These are phyloP conservation scores for Begonia loranthoides DNA, from an alignment of 306 rosid genomes.

Conservation along the genomic window DNA sequence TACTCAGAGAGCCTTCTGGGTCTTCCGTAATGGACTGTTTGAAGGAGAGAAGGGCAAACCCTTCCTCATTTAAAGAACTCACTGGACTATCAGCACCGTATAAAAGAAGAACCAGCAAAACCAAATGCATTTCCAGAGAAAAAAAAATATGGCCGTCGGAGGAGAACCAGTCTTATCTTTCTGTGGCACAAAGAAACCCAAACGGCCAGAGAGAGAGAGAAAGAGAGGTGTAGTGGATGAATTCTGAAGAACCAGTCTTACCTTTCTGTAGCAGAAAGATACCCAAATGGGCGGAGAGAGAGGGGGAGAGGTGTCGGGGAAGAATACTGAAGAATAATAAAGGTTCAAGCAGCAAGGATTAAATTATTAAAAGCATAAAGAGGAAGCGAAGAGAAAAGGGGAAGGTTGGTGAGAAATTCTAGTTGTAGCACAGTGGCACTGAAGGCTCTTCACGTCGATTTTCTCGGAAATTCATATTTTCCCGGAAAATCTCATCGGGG, in stretches of 20 bases:
- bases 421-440: too few species aligned
- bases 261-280: too few species aligned
- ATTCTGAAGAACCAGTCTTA: too few species aligned
- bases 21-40: conserved; percentile 1
- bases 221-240: conserved; percentile 4
- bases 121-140: conserved; percentile 35
- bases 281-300: not conserved
- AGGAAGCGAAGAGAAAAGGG: too few species aligned
- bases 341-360: too few species aligned
- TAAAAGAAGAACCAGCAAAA: conserved; percentile 23
- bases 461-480: too few species aligned
- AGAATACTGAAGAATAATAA: too few species aligned
- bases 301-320: conserved; percentile 1
- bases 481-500: too few species aligned
- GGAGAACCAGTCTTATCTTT: too few species aligned
- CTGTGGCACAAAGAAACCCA: conserved; percentile 1
- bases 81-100: conserved; percentile 20
- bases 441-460: too few species aligned
- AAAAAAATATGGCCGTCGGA: conserved; percentile 26
- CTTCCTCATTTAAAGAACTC: conserved; percentile 14
- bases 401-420: too few species aligned
- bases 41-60: conserved; percentile 15
- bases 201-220: not conserved
- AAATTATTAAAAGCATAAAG: too few species aligned
- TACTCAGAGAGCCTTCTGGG: conserved; percentile 1